These are phyloP conservation scores for Neoscytalidium dimidiatum DNA, from an alignment of 2,329 filamentous ascomycete genomes.

Conservation along the genomic window DNA sequence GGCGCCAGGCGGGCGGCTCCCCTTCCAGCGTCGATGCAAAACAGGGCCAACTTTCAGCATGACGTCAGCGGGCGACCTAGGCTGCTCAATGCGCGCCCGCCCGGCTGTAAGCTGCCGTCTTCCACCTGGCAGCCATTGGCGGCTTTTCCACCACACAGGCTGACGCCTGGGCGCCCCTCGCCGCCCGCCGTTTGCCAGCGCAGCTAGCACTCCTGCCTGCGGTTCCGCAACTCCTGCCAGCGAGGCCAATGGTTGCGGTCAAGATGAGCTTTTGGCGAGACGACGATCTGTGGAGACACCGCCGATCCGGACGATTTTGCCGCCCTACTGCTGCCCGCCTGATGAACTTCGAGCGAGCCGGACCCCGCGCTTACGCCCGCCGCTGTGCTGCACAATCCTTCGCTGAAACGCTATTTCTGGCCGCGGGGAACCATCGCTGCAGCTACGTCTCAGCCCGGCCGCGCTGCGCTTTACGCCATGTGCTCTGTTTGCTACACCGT, in stretches of 20 bases:
- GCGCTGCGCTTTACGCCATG: no score
- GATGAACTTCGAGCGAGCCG: no score
- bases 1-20: background rate
- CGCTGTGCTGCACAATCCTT: no score
- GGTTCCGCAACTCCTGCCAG: background rate
- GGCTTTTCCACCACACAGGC: background rate
- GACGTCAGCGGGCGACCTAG: background rate
- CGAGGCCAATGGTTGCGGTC: background rate
- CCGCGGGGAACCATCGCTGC: no score
- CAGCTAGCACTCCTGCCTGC: background rate
- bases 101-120: no score
- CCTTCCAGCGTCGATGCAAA: background rate
- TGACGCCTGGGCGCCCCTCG: background rate
- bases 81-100: background rate
- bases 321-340: background rate
- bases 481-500: no score
- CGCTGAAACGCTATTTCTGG: no score
- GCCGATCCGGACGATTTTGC: background rate
- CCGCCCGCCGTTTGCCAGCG: background rate
- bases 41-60: background rate
- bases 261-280: background rate
- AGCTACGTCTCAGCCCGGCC: no score
- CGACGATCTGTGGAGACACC: background rate
- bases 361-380: no score
- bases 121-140: background rate